Conservation (phyloP, 768 basidiomycete species). For the Coprinellus micaceus region DNA sequence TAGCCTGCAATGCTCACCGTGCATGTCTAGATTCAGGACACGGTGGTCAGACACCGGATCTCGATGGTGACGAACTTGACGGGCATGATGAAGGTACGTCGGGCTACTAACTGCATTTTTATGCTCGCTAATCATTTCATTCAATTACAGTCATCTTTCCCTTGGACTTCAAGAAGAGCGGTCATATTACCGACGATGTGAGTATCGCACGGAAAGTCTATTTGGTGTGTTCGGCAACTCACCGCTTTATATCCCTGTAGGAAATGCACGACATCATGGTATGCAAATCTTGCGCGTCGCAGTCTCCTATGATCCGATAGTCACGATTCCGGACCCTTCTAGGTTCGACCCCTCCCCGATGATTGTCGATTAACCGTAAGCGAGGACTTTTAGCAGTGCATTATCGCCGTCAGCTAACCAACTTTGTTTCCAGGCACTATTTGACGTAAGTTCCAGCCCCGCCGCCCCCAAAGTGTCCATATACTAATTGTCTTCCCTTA, state of each 20-base stretch:
- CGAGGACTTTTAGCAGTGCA: background rate
- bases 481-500: constrained; percentile 15
- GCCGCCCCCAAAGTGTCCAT: background rate
- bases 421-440: constrained; percentile 37
- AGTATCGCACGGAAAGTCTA: constrained; percentile 13
- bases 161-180: constrained; percentile 71
- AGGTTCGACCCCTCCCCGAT: constrained; percentile 43
- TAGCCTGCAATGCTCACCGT: background rate
- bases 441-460: constrained; percentile 38
- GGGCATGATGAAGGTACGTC: constrained; percentile 72
- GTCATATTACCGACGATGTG: constrained; percentile 74
- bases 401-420: background rate
- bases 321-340: background rate
- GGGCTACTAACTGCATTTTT: background rate
- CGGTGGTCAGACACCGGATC: constrained; percentile 85
- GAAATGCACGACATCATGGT: constrained; percentile 51
- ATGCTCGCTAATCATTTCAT: background rate
- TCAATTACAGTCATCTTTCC: constrained; percentile 72
- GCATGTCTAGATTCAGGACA: constrained; percentile 75
- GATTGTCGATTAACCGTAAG: constrained; percentile 53
- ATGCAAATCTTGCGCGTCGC: background rate
- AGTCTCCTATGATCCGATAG: background rate
- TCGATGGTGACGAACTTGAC: constrained; percentile 73
- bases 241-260: constrained; percentile 20
- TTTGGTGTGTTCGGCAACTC: background rate